A percentile compares a stretch with the other conserved stretches of the same genome.
phyloP scores from a whole-genome alignment of 371 early-diverging fungal genomes.

The Amoeboaphelidium protococcarum region DNA sequence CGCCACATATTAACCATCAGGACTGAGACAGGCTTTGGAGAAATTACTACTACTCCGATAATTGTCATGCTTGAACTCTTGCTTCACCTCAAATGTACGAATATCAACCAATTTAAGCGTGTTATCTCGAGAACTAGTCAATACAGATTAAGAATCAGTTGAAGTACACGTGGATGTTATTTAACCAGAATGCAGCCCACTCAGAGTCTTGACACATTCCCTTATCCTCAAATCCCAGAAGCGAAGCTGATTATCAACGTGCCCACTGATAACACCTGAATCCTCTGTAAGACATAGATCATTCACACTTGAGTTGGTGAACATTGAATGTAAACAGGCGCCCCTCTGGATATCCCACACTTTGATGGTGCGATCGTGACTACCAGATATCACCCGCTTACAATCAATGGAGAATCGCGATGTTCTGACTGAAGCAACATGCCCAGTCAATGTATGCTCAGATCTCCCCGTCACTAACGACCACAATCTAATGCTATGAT shows the following conservation, averaged over 20 bases:
- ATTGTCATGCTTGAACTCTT: slow-evolving; percentile 37
- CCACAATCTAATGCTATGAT: slow-evolving; percentile 72
- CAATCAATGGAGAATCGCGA: slow-evolving; percentile 57
- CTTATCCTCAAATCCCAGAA: slow-evolving; percentile 71
- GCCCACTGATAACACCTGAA: slow-evolving; percentile 71
- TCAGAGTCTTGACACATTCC: slow-evolving; percentile 46
- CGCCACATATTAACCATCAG: slow-evolving; percentile 53
- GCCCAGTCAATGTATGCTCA: slow-evolving; percentile 76
- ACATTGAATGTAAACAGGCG: slow-evolving; percentile 61
- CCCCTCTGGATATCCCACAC: slow-evolving; percentile 77
- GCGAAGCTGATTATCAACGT: slow-evolving; percentile 65
- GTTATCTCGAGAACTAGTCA: slow-evolving; percentile 80
- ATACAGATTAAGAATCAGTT: slow-evolving; percentile 33
- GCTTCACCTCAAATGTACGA: slow-evolving; percentile 38
- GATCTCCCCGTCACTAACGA: slow-evolving; percentile 37
- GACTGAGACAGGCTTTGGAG: slow-evolving; percentile 56
- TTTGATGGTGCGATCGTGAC: slow-evolving; percentile 84
- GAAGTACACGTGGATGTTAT: slow-evolving; percentile 35
- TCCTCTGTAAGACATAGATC: slow-evolving; percentile 55
- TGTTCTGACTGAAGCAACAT: slow-evolving; percentile 69
- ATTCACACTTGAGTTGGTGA: slow-evolving; percentile 77
- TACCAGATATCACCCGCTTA: slow-evolving; percentile 59
- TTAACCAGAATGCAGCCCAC: slow-evolving; percentile 56
- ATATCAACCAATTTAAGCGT: slow-evolving; percentile 57
- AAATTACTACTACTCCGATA: slow-evolving; percentile 62